Conservation (phyloP, 805 yeast genomes). For the Wickerhamiella occidentalis region DNA sequence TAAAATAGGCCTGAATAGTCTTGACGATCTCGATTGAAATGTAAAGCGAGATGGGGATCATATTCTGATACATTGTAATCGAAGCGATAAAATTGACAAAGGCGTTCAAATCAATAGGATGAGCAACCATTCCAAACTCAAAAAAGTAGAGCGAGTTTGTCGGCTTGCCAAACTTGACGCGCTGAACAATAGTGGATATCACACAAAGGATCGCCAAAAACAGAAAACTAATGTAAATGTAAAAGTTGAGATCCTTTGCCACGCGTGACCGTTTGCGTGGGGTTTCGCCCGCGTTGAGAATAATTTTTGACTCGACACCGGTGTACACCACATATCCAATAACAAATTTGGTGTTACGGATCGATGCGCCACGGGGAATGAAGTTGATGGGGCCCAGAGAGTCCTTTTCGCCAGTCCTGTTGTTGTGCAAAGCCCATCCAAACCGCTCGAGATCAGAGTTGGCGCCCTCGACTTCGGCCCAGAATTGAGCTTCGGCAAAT, state of each 20-base stretch:
- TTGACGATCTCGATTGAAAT: slow-evolving; percentile 72
- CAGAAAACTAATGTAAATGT: slow-evolving; percentile 53
- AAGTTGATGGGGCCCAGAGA: slow-evolving; percentile 53
- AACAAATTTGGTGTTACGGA: slow-evolving; percentile 69
- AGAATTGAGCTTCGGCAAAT: slow-evolving; percentile 43
- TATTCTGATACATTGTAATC: slow-evolving; percentile 59
- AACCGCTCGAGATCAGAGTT: slow-evolving; percentile 50
- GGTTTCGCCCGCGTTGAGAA: slow-evolving; percentile 69
- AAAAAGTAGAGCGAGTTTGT: slow-evolving; percentile 39
- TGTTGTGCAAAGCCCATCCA: slow-evolving; percentile 54
- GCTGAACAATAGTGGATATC: slow-evolving; percentile 58
- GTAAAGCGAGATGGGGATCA: slow-evolving; percentile 71
- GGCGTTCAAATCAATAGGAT: slow-evolving; percentile 52
- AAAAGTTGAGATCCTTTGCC: slow-evolving; percentile 53
- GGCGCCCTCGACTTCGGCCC: slow-evolving; percentile 62
- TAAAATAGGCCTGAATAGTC: slow-evolving; percentile 67
- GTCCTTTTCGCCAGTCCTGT: slow-evolving; percentile 32
- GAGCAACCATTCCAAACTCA: slow-evolving; percentile 53
- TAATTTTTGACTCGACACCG: slow-evolving; percentile 64
- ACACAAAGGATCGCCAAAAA: slow-evolving; percentile 57
- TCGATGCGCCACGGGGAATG: slow-evolving; percentile 57
- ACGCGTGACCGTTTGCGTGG: slow-evolving; percentile 64
- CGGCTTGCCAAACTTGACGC: slow-evolving; percentile 40
- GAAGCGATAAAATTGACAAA: slow-evolving; percentile 61
- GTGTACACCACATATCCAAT: slow-evolving; percentile 63